These are phyloP conservation scores for Phytophthora hibernalis DNA, from an alignment of 352 stramenopile genomes.

Conservation along the genomic window DNA sequence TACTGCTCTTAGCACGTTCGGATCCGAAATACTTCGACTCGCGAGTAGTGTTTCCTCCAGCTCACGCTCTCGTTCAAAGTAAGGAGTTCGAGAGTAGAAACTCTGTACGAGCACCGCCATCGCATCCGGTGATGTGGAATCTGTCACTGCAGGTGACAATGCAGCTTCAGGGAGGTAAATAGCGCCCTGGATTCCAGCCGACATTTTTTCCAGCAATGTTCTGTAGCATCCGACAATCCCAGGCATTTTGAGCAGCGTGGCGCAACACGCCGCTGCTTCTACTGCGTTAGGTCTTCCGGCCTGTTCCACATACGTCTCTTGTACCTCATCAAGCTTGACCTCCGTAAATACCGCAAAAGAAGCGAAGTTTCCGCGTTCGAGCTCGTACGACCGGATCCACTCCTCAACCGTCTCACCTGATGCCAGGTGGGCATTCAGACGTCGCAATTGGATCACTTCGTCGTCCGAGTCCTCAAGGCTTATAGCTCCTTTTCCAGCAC, in stretches of 20 bases:
- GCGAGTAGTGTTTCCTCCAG: constrained; percentile 54
- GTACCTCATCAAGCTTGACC: constrained; percentile 81
- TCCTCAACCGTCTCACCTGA: constrained; percentile 56
- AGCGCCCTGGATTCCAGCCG: constrained; percentile 56
- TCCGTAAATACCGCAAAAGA: constrained; percentile 84
- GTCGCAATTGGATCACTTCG: constrained; percentile 51
- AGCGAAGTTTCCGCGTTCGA: constrained; percentile 67
- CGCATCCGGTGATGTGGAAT: constrained; percentile 17
- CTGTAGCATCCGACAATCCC: constrained; percentile 78
- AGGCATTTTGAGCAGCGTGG: constrained; percentile 81
- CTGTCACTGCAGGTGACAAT: background rate
- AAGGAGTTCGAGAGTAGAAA: constrained; percentile 69
- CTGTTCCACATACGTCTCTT: constrained; percentile 53
- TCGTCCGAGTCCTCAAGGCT: constrained; percentile 30
- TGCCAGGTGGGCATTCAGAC: constrained; percentile 46
- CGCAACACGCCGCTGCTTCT: constrained; percentile 77
- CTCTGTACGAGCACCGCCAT: constrained; percentile 65
- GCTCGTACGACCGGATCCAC: constrained; percentile 79
- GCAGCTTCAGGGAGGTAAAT: constrained; percentile 55
- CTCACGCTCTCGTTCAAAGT: constrained; percentile 68
- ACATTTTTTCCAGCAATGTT: constrained; percentile 74
- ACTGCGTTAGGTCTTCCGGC: constrained; percentile 70
- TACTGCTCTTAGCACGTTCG: constrained; percentile 44
- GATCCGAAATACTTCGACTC: constrained; percentile 55
- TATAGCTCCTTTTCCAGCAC: constrained; percentile 4